Conservation (phyloP, 306 rosid species). For the Prunus mongolica region DNA sequence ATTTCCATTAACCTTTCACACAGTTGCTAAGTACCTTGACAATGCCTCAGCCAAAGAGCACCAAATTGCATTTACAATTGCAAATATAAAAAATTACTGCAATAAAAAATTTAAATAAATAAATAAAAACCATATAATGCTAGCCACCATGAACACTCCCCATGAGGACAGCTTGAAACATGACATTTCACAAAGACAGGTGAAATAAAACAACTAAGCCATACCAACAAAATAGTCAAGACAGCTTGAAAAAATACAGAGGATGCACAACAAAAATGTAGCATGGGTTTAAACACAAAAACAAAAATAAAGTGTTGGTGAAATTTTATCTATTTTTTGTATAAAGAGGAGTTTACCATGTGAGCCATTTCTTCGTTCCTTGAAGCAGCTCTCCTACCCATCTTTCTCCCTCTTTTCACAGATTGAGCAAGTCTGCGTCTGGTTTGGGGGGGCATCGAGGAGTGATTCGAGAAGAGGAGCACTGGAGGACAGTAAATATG, state of each 20-base stretch:
- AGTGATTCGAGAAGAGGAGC: not conserved
- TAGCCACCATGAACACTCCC: no score
- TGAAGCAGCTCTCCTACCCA: not conserved
- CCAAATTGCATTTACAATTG: not conserved
- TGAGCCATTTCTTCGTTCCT: not conserved
- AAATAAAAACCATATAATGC: no score
- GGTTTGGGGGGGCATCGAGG: no score
- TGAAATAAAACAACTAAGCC: not conserved
- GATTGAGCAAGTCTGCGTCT: no score
- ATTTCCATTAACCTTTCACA: not conserved
- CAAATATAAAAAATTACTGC: not conserved
- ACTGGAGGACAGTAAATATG: not conserved
- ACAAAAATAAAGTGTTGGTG: not conserved
- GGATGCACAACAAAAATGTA: not conserved
- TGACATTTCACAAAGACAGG: not conserved
- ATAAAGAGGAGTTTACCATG: not conserved
- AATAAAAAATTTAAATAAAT: no score
- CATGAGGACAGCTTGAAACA: no score
- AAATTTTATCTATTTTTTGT: not conserved
- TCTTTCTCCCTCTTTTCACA: not conserved
- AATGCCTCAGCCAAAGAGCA: not conserved
- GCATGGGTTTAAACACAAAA: not conserved
- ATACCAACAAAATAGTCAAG: not conserved
- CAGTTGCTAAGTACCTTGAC: not conserved
- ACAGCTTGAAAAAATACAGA: not conserved